Conservation (phyloP, 495 filamentous ascomycete species). For the Aspergillus funiculosus region DNA sequence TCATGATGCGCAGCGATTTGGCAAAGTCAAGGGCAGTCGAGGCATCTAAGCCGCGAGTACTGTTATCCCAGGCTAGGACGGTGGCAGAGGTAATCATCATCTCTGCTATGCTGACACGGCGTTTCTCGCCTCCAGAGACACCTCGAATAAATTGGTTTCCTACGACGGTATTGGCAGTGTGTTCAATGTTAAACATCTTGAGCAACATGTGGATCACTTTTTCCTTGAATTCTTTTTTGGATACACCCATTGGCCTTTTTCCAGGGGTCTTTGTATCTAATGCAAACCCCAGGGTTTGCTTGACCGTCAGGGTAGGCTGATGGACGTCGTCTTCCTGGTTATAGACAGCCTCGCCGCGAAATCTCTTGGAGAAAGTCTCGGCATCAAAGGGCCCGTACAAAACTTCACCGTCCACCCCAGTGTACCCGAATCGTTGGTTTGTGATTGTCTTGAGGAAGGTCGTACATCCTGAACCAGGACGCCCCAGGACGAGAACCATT, state of each 20-base stretch:
- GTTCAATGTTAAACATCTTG: slow-evolving; percentile 83
- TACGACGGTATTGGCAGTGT: slow-evolving; percentile 74
- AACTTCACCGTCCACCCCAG: slow-evolving; percentile 69
- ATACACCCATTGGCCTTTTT: slow-evolving; percentile 61
- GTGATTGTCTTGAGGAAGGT: slow-evolving; percentile 82
- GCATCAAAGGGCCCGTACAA: slow-evolving; percentile 68
- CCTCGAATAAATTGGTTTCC: slow-evolving; percentile 77
- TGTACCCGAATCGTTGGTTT: slow-evolving; percentile 77
- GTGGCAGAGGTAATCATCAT: slow-evolving; percentile 67
- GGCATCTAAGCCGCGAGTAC: slow-evolving; percentile 76
- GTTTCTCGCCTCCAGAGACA: slow-evolving; percentile 79
- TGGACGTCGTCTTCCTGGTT: slow-evolving; percentile 82
- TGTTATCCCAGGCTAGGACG: slow-evolving; percentile 78
- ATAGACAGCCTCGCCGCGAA: slow-evolving; percentile 79
- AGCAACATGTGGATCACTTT: slow-evolving; percentile 64
- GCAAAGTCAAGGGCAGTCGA: slow-evolving; percentile 69
- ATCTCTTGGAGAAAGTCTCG: slow-evolving; percentile 55
- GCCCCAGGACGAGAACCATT: slow-evolving; percentile 84
- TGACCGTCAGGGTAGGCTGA: slow-evolving; percentile 73
- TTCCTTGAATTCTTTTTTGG: slow-evolving; percentile 63
- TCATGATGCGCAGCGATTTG: slow-evolving; percentile 70
- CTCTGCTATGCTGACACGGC: slow-evolving; percentile 51
- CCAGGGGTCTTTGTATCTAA: slow-evolving; percentile 75
- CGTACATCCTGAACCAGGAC: slow-evolving; percentile 82
- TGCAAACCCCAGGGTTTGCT: slow-evolving; percentile 77